Conservation (phyloP, 176 grass and related monocot species). For the Dendrocalamus sinicus region DNA sequence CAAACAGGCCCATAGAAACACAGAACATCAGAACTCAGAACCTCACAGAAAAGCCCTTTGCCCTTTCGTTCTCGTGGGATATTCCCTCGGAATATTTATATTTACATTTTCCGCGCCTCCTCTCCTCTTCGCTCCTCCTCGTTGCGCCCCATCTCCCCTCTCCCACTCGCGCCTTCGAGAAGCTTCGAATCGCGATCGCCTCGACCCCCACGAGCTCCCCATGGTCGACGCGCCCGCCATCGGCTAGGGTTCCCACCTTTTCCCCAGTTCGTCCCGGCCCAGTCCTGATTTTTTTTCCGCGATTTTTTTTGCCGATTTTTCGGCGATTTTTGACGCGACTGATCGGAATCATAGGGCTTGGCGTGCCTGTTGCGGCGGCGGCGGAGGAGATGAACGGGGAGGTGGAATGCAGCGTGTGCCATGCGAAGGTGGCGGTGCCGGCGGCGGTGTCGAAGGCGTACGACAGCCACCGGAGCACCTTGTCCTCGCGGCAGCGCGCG, state of each 20-base stretch:
- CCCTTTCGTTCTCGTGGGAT: slow-evolving; percentile 48
- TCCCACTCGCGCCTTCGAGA: slow-evolving; percentile 42
- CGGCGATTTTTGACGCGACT: slow-evolving; percentile 23
- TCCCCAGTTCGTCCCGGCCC: slow-evolving; percentile 6
- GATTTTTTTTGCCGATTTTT: background rate
- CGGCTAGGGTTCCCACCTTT: slow-evolving; percentile 40
- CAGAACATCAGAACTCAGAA: background rate
- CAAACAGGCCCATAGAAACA: no score
- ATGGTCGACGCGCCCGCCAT: slow-evolving; percentile 40
- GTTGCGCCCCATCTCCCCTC: background rate
- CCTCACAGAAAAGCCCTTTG: slow-evolving; percentile 29
- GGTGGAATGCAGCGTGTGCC: slow-evolving; percentile 80
- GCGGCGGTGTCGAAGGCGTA: slow-evolving; percentile 79
- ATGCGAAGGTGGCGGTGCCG: slow-evolving; percentile 65
- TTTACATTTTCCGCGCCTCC: slow-evolving; percentile 33
- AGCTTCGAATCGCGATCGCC: slow-evolving; percentile 57
- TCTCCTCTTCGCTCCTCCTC: background rate
- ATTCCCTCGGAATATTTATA: slow-evolving; percentile 57
- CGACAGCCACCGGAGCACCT: slow-evolving; percentile 59
- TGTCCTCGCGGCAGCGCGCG: slow-evolving; percentile 73
- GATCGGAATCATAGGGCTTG: slow-evolving; percentile 23
- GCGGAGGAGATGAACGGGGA: slow-evolving; percentile 57
- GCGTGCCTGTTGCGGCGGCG: background rate
- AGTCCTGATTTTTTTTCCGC: slow-evolving; percentile 18
- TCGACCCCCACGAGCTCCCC: slow-evolving; percentile 30